Base-by-base conservation (phyloP, 768 basidiomycete genomes). In the Pisolithus albus region DNA sequence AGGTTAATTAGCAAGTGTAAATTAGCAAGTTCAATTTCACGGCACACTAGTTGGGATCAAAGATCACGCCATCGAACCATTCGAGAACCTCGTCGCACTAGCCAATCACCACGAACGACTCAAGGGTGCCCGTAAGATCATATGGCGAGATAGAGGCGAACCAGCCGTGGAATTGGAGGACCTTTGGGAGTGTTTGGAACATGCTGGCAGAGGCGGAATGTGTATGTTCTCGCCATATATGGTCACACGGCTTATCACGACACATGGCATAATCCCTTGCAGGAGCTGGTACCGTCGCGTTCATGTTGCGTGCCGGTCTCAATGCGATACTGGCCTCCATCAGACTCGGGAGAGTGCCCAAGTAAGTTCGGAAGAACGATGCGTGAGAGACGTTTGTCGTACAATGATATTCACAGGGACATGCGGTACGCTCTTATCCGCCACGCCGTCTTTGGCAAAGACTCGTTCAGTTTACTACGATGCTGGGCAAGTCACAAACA, bases 231-330 rank as follows among this genome's bases (percentile, higher is more conserved):
- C 37, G 16, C 44, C 21, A 23, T 23, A 23, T 23, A 23, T 23
- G 21, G 21, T 23, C 21, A 23, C 21, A 23, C 21, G 21, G 21
- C 21, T 23, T 23, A 23, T 23, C 21, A 23, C 21, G 21, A 23
- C 21, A 40, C 23, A 18, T 28, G 8, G 51, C 26, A 28, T n/a
- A n/a, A n/a, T 47, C 21, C 23, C 34, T 30, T 49, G 18, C 59
- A 94, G 92, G 93, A 51, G 88, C 94, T 21, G 87, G 83, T 13
- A 66, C 82, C 0, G 73, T 97, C 16, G 92, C 86, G 1, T 92
- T 89, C 56, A 80, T 80, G 32, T 83, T 95, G 32, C 79, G 94
- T 19, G 86, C 91, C 0, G 83, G 84, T 19, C 76, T 98, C 24
- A 96, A 92, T 62, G 63, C 94, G 13, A 80, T 92, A 10, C 66